Percentiles rank a stretch among this genome's conserved stretches.
These are phyloP conservation scores for Brettanomyces anomalus DNA, from an alignment of 805 yeast species.

Conservation along the genomic window DNA sequence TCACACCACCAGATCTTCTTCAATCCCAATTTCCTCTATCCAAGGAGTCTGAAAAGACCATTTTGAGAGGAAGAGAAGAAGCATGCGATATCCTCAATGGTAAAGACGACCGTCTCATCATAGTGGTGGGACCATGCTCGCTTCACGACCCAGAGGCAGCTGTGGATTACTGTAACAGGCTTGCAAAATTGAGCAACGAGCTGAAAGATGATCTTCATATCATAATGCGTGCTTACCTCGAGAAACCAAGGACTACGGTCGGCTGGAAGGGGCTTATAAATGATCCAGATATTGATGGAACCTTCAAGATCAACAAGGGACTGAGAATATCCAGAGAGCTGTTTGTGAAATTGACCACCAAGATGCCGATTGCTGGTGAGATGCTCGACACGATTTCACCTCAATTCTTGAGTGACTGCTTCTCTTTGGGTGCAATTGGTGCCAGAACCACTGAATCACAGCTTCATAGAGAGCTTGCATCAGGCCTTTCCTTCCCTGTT, in stretches of 20 bases:
- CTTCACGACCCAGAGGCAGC: conserved; percentile 94
- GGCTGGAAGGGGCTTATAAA: conserved; percentile 99
- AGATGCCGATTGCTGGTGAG: conserved; percentile 91
- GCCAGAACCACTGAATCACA: conserved; percentile 99
- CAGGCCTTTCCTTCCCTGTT: conserved; percentile 95
- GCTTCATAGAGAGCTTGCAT: conserved; percentile 92
- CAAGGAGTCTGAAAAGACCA: conserved; percentile 47
- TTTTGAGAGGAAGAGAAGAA: conserved; percentile 67
- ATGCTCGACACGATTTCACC: conserved; percentile 98
- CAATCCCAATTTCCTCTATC: conserved; percentile 78
- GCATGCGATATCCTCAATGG: conserved; percentile 70
- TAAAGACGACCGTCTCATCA: conserved; percentile 75
- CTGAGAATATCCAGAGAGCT: conserved; percentile 79
- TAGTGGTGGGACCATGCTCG: conserved; percentile 96
- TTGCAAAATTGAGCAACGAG: conserved; percentile 49
- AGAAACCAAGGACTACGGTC: conserved; percentile 96
- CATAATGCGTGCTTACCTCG: conserved; percentile 96
- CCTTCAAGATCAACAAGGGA: conserved; percentile 93
- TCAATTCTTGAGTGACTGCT: conserved; percentile 84
- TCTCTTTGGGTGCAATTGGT: conserved; percentile 96
- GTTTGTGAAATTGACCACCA: conserved; percentile 73
- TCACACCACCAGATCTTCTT: conserved; percentile 88
- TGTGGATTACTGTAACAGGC: conserved; percentile 69
- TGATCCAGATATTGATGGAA: conserved; percentile 91
- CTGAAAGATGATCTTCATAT: conserved; percentile 69